A percentile compares a stretch with the other conserved stretches of the same genome.
Evolutionary conservation across 148 eudicot genomes (phyloP).

Genomic region (Salicornia ramosissima): DNA sequence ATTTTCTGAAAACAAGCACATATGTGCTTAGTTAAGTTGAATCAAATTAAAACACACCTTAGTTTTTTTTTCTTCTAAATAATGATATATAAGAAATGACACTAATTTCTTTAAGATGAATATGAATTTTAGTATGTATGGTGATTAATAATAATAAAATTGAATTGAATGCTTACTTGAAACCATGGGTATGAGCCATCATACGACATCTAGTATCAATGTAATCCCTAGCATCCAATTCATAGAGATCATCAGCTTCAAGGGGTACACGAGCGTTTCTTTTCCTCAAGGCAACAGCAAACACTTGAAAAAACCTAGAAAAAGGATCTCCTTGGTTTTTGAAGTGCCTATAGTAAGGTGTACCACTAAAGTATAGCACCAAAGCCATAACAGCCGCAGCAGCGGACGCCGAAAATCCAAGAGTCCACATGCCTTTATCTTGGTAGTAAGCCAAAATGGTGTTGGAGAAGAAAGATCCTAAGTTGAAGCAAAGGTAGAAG

Average conservation of each 20-base stretch:
- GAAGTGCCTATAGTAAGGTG: slow-evolving; percentile 62
- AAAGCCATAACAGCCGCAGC: slow-evolving; percentile 45
- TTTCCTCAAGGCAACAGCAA: slow-evolving; percentile 50
- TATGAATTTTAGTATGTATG: no score
- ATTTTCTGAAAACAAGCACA: no score
- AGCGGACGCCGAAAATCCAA: slow-evolving; percentile 68
- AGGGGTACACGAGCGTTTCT: slow-evolving; percentile 35
- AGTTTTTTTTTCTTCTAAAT: no score
- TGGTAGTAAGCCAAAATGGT: slow-evolving; percentile 60
- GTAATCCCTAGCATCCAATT: slow-evolving; percentile 35
- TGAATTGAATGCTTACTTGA: slow-evolving; percentile 48
- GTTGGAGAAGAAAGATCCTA: slow-evolving; percentile 71
- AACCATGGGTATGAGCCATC: slow-evolving; percentile 55
- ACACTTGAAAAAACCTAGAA: slow-evolving; percentile 57
- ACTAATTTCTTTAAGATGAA: no score
- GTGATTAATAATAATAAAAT: no score
- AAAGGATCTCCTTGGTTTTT: slow-evolving; percentile 55
- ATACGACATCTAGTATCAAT: slow-evolving; percentile 35
- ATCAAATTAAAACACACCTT: no score
- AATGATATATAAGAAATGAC: no score
- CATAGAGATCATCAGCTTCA: slow-evolving; percentile 34
- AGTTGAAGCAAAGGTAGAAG: slow-evolving; percentile 68
- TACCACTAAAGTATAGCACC: slow-evolving; percentile 45
- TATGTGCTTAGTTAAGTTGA: no score
- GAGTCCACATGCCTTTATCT: slow-evolving; percentile 58